These are phyloP conservation scores for Sarcodon sp. DNA, from an alignment of 768 basidiomycete species.

Conservation along the genomic window DNA sequence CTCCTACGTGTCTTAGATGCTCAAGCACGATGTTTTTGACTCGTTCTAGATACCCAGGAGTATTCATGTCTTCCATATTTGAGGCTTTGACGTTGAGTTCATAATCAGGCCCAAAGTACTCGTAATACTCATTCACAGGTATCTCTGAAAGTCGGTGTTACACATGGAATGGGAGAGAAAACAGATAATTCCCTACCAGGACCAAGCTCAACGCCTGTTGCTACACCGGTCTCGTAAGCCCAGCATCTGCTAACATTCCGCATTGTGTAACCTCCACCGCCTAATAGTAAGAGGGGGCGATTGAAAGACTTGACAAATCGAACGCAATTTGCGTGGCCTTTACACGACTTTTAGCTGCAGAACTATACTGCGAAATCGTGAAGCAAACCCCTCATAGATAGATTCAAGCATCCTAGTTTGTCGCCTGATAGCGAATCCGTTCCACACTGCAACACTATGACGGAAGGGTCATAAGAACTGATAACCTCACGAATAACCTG, in stretches of 20 bases:
- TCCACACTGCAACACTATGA: constrained; percentile 94
- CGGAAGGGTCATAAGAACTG: constrained; percentile 88
- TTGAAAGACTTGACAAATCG: constrained; percentile 95
- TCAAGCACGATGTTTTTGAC: constrained; percentile 89
- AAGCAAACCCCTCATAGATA: constrained; percentile 79
- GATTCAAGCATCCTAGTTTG: constrained; percentile 88
- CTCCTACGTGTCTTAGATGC: constrained; percentile 73
- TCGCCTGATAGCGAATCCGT: constrained; percentile 96
- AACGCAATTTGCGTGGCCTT: constrained; percentile 95
- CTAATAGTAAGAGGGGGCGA: constrained; percentile 85
- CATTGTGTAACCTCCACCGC: constrained; percentile 98
- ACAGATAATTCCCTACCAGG: constrained; percentile 36
- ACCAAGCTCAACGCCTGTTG: constrained; percentile 91
- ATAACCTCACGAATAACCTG: constrained; percentile 91
- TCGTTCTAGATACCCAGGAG: constrained; percentile 83
- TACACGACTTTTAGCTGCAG: not conserved
- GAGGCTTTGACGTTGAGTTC: constrained; percentile 89
- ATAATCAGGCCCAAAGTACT: constrained; percentile 98
- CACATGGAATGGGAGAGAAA: not conserved
- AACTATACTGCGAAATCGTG: not conserved
- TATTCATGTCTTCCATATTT: constrained; percentile 94
- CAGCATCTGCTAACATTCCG: constrained; percentile 93
- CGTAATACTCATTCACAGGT: constrained; percentile 97
- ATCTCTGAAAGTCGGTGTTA: constrained; percentile 47
- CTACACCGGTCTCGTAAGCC: constrained; percentile 97